Evolutionary conservation across 2,329 filamentous ascomycete species (phyloP).

Genomic region (Colletotrichum shisoi): DNA sequence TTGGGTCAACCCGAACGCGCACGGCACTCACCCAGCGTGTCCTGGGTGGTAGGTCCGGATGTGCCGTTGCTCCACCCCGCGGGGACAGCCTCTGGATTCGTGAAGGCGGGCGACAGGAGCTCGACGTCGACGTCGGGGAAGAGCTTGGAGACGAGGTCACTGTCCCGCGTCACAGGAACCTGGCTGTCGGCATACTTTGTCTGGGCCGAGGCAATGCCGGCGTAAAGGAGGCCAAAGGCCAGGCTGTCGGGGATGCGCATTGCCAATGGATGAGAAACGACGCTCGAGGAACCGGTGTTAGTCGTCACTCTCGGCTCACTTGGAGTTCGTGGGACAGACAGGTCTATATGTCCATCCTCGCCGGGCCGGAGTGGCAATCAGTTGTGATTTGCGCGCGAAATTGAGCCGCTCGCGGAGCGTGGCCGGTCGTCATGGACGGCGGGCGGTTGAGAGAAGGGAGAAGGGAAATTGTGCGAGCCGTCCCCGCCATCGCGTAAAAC

Average conservation of each 20-base stretch:
- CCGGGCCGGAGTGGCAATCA: not conserved
- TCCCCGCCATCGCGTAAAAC: constrained; percentile 23
- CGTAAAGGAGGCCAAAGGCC: not conserved
- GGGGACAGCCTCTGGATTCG: constrained; percentile 39
- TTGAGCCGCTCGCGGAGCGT: not conserved
- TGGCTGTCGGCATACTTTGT: constrained; percentile 26
- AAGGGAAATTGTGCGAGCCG: constrained; percentile 15
- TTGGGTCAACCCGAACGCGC: accelerated
- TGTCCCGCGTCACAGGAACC: constrained; percentile 6
- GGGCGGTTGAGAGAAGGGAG: not conserved
- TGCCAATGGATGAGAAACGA: not conserved
- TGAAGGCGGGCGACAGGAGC: constrained; percentile 44
- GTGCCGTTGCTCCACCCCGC: constrained; percentile 43
- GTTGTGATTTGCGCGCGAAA: not conserved
- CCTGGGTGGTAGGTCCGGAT: constrained; percentile 43
- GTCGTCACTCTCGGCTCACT: not conserved
- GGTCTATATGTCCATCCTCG: not conserved
- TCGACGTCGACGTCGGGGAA: constrained; percentile 36
- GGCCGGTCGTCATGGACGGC: not conserved
- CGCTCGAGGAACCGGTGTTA: not conserved
- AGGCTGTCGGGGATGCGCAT: constrained; percentile 3
- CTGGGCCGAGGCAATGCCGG: constrained; percentile 9
- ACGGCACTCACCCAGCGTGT: not conserved
- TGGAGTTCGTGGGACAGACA: not conserved
- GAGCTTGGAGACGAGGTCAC: constrained; percentile 8